Evolutionary conservation across 169 alveolate species (phyloP).

Genomic region (Plasmodium berghei): DNA sequence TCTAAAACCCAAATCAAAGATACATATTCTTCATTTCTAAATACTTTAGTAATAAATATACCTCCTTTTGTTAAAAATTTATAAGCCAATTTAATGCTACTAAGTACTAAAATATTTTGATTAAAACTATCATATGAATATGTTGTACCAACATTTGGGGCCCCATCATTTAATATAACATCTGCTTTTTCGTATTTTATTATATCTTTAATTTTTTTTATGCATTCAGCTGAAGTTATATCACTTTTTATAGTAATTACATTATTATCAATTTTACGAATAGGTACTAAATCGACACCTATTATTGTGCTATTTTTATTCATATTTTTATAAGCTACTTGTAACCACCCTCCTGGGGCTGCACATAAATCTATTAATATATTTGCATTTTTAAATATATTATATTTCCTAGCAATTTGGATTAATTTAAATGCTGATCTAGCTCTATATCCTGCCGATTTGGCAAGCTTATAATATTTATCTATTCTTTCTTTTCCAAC

Average conservation of each 20-base stretch:
- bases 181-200: slow-evolving; percentile 94
- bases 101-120: slow-evolving; percentile 96
- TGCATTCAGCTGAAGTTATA: slow-evolving; percentile 86
- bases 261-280: slow-evolving; percentile 96
- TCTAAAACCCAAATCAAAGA: slow-evolving; percentile 97
- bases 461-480: slow-evolving; percentile 97
- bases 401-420: slow-evolving; percentile 96
- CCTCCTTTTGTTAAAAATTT: slow-evolving; percentile 84
- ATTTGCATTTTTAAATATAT: slow-evolving; percentile 89
- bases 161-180: slow-evolving; percentile 99
- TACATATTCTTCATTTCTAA: slow-evolving; percentile 93
- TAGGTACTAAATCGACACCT: slow-evolving; percentile 98
- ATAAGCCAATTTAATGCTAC: slow-evolving; percentile 94
- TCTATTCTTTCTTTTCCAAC: slow-evolving; percentile 95
- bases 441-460: slow-evolving; percentile 98
- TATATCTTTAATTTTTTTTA: slow-evolving; percentile 74
- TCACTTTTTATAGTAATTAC: slow-evolving; percentile 95
- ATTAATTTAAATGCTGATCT: slow-evolving; percentile 99
- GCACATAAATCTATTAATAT: slow-evolving; percentile 98
- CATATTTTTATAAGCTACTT: slow-evolving; percentile 94
- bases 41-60: slow-evolving; percentile 80
- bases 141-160: slow-evolving; percentile 99
- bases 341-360: slow-evolving; percentile 99
- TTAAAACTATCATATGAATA: slow-evolving; percentile 98
- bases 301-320: slow-evolving; percentile 95